Evolutionary conservation across 768 basidiomycete species (phyloP), one percentile per base, ranked within the genome.

Genomic region (Boletus pseudopeckii): DNA sequence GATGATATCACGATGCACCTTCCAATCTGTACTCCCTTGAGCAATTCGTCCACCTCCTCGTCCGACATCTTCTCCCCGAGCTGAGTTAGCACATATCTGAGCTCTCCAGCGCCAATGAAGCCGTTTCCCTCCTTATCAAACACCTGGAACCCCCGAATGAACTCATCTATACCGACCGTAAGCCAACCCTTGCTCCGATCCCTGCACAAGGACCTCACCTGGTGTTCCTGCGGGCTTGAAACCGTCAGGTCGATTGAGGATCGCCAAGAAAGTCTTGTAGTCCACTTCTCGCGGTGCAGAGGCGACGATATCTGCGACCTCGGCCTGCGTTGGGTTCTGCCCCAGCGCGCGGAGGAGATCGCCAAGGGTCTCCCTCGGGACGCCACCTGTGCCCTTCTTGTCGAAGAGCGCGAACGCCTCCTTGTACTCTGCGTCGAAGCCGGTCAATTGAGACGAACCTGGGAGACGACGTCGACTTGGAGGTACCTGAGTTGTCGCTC

Each of bases 311-410:
- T 92, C 88, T 9, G 83, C 81, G 5, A 98, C 94, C 72, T 99
- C 95, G n/a, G 90, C 86, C 70, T 98, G 97, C 0, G 96, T 98
- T n/a, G 97, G 97, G 70, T 99, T 99, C 76, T 98, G 97, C 3
- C 97, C 97, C 4, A 99, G 77, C 0, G 93, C 93, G 41, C 97
- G 83, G 15, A 99, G 75, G 10, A 99, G 82, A 70, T 98, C 96
- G 9, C 97, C 97, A 1, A 99, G 75, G 0, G 86, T 87, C 56
- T 94, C 90, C 4, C 89, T 77, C 1, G 94, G 89, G 30, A 99
- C 91, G 14, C 88, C 80, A 15, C 94, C 94, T 2, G 88, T 91
- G 36, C 97, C 97, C 60, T 86, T 86, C 77, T 98, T 98, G 76
- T 99, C 97, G 71, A 98, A 98, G 32, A 99, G 84, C 42, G 97